A percentile compares a stretch with the other conserved stretches of the same genome.
phyloP scores from a whole-genome alignment of 371 early-diverging fungal genomes.

The Syncephalastrum monosporum region DNA sequence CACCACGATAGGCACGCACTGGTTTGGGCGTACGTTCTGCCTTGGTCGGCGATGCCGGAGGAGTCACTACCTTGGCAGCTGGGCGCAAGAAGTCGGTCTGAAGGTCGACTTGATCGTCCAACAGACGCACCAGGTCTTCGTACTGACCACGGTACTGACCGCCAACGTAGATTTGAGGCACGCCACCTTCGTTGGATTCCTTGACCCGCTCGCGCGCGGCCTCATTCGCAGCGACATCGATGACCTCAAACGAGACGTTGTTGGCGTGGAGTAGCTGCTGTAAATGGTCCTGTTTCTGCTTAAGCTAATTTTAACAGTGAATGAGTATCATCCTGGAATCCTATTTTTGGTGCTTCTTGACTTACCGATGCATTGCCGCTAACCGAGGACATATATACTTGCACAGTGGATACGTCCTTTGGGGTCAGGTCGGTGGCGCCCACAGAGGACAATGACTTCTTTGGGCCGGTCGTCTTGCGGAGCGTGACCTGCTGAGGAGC shows the following conservation, averaged over 20 bases:
- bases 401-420: constrained; percentile 26
- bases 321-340: neutral
- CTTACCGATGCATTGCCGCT: constrained; percentile 42
- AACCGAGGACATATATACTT: constrained; percentile 43
- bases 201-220: constrained; percentile 46
- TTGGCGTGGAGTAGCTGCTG: constrained; percentile 32
- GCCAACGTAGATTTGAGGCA: constrained; percentile 44
- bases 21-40: constrained; percentile 10
- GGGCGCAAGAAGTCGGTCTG: constrained; percentile 25
- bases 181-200: constrained; percentile 33
- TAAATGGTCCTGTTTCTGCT: constrained; percentile 46
- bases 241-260: constrained; percentile 31
- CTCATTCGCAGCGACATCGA: constrained; percentile 47
- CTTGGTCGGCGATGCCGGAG: too few relatives aligned
- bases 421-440: constrained; percentile 24
- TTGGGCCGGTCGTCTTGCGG: constrained; percentile 25
- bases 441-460: neutral
- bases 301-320: constrained; percentile 23
- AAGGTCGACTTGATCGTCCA: constrained; percentile 17
- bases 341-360: neutral
- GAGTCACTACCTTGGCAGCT: constrained; percentile 29
- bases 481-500: constrained; percentile 22
- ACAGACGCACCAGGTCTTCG: constrained; percentile 22
- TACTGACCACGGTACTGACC: constrained; percentile 43
- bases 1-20: constrained; percentile 30